Conservation (phyloP, 257 asterid species). For the Solanum corneliomulleri region DNA sequence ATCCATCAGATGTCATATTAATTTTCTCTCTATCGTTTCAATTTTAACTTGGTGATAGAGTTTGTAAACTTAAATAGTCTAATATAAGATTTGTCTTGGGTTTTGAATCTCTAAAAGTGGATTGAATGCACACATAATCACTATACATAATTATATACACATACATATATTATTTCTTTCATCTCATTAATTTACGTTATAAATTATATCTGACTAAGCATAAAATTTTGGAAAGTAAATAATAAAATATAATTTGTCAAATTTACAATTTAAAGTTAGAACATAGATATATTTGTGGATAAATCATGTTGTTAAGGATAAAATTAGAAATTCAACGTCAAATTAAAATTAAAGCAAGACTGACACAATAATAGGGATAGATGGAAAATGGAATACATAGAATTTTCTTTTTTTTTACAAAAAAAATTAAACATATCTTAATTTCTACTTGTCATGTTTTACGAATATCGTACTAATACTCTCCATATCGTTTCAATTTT, state of each 20-base stretch:
- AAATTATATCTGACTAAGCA: neutral
- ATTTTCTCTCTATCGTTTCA: neutral
- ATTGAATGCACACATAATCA: neutral
- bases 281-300: neutral
- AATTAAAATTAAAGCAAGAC: neutral
- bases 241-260: neutral
- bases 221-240: neutral
- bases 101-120: neutral
- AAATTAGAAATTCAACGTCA: neutral
- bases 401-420: neutral
- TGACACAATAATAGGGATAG: neutral
- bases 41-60: neutral
- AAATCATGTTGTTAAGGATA: neutral
- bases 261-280: neutral
- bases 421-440: neutral
- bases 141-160: neutral
- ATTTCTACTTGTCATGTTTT: neutral
- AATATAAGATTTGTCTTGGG: neutral
- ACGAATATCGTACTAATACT: neutral
- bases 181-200: neutral
- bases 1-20: neutral
- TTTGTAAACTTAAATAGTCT: neutral
- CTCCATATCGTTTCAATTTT: neutral
- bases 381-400: neutral
- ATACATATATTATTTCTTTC: neutral